phyloP scores from a whole-genome alignment of 129 eudicot species.

The Cynara cardunculus region DNA sequence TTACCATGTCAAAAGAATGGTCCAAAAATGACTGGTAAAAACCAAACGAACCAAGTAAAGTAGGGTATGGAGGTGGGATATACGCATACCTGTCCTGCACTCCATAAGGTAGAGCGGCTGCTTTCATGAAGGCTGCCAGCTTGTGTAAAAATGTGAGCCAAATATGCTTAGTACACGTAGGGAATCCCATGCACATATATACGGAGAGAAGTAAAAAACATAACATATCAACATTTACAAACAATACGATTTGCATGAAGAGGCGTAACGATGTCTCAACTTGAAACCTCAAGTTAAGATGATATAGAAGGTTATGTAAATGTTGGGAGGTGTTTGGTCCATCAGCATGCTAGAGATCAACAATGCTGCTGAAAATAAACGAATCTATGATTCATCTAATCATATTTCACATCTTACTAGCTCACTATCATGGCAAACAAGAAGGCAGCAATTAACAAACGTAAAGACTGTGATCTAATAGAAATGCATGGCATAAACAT shows the following conservation, averaged over 20 bases:
- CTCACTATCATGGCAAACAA: background rate
- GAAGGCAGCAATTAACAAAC: background rate
- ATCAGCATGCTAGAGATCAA: no score
- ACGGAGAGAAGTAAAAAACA: background rate
- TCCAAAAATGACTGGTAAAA: no score
- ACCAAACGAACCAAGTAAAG: no score
- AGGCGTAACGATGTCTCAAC: background rate
- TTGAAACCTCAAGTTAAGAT: background rate
- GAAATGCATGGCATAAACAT: background rate
- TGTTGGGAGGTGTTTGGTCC: background rate
- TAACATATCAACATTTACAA: background rate
- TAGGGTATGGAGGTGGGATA: background rate
- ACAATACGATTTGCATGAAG: background rate
- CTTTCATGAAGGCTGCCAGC: background rate
- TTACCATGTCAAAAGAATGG: no score
- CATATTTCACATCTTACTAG: background rate
- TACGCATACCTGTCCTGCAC: no score
- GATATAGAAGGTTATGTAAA: background rate
- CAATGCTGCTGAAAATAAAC: no score
- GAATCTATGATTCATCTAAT: background rate
- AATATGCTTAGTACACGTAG: background rate
- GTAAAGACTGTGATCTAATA: background rate
- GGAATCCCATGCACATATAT: background rate
- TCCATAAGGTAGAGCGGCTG: background rate
- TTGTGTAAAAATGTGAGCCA: background rate